Evolutionary conservation across 805 yeast genomes (phyloP).

Genomic region (Candida krabiensis): DNA sequence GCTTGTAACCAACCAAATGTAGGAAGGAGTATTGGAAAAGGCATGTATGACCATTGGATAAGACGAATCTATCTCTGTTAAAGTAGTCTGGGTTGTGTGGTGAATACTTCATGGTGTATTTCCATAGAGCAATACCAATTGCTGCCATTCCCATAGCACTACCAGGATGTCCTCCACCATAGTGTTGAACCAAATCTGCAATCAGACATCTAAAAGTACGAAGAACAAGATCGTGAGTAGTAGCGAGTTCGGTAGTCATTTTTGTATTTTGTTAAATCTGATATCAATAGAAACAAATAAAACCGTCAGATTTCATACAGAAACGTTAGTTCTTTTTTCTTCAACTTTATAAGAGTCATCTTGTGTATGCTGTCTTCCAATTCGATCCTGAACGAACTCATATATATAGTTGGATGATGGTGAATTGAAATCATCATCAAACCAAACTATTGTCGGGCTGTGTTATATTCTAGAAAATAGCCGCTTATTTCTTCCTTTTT

Average conservation of each 20-base stretch:
- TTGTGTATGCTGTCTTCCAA: too few relatives aligned
- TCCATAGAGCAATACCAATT: conserved; percentile 82
- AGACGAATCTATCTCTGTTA: conserved; percentile 55
- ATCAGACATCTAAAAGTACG: conserved; percentile 30
- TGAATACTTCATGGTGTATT: conserved; percentile 70
- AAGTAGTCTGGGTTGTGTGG: conserved; percentile 88
- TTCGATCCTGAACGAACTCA: too few relatives aligned
- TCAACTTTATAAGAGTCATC: too few relatives aligned
- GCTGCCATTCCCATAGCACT: conserved; percentile 98
- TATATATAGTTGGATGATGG: too few relatives aligned
- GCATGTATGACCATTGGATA: conserved; percentile 84
- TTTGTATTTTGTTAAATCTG: not conserved
- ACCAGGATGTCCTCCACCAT: conserved; percentile 85
- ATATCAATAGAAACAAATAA: too few relatives aligned
- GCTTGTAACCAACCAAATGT: conserved; percentile 79
- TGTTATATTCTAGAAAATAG: too few relatives aligned
- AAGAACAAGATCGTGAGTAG: conserved; percentile 19
- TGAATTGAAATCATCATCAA: too few relatives aligned
- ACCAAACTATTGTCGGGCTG: too few relatives aligned
- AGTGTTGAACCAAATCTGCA: conserved; percentile 31
- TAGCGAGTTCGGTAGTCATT: conserved; percentile 6
- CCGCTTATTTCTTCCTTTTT: too few relatives aligned
- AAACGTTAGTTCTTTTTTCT: too few relatives aligned
- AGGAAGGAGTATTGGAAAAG: conserved; percentile 82
- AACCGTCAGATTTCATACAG: too few relatives aligned